These are phyloP conservation scores for Gonapodya prolifera DNA, from an alignment of 192 early-diverging fungal genomes.

Conservation along the genomic window DNA sequence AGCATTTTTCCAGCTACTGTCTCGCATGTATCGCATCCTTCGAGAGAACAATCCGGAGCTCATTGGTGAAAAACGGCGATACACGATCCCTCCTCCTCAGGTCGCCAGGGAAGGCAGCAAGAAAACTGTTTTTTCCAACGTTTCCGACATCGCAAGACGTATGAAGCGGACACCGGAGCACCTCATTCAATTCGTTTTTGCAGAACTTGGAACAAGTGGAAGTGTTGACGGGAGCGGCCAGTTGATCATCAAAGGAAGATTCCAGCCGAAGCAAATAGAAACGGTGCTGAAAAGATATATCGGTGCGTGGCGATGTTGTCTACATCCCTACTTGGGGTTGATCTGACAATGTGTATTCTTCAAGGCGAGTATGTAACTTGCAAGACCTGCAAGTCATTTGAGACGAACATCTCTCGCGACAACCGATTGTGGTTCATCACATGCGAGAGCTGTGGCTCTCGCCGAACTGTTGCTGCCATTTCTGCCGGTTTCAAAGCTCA, in stretches of 20 bases:
- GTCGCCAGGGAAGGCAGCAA: slow-evolving; percentile 86
- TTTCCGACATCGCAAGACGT: slow-evolving; percentile 84
- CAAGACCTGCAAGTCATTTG: slow-evolving; percentile 95
- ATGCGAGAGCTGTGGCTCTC: slow-evolving; percentile 93
- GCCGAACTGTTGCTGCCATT: slow-evolving; percentile 87
- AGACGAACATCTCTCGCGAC: slow-evolving; percentile 90
- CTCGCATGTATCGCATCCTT: slow-evolving; percentile 80
- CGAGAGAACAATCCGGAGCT: slow-evolving; percentile 89
- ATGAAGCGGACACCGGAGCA: slow-evolving; percentile 95
- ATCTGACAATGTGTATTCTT: neutral
- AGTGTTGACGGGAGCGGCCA: slow-evolving; percentile 84
- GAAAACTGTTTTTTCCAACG: slow-evolving; percentile 92
- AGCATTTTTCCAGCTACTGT: slow-evolving; percentile 46
- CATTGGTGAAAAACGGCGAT: slow-evolving; percentile 81
- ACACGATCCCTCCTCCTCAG: slow-evolving; percentile 87
- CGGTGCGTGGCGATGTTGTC: slow-evolving; percentile 33
- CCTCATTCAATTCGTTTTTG: slow-evolving; percentile 93
- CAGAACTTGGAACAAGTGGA: slow-evolving; percentile 97
- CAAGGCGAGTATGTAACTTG: slow-evolving; percentile 93
- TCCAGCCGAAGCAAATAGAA: slow-evolving; percentile 98
- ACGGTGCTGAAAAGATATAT: slow-evolving; percentile 95
- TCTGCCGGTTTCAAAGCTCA: slow-evolving; percentile 95
- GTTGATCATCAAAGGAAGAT: slow-evolving; percentile 91
- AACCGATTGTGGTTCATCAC: slow-evolving; percentile 92
- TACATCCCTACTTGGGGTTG: neutral